phyloP scores from a whole-genome alignment of 108 stramenopile species.

The Pelagomonas calceolata region DNA sequence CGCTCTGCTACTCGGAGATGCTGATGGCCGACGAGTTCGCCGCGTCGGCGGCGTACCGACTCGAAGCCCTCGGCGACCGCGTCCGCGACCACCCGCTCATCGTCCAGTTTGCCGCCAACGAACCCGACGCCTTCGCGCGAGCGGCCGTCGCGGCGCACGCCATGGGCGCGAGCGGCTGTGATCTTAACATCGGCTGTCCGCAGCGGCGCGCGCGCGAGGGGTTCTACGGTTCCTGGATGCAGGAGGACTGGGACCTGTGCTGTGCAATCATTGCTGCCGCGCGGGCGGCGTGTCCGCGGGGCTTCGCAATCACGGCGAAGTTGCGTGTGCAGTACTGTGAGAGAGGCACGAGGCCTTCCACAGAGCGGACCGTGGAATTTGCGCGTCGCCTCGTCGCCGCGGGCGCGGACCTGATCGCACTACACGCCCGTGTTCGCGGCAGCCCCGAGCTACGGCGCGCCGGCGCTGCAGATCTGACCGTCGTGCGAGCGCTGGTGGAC shows the following conservation, averaged over 20 bases:
- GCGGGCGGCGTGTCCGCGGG: too few relatives aligned
- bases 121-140: conserved; percentile 4
- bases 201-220: conserved; percentile 9
- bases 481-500: background rate
- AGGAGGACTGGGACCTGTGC: conserved; percentile 6
- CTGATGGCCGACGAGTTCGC: background rate
- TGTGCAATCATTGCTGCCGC: background rate
- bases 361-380: conserved; percentile 1
- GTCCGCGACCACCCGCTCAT: conserved; percentile 4
- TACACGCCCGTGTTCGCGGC: conserved; percentile 1
- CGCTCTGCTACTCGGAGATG: conserved; percentile 9
- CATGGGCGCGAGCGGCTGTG: conserved; percentile 1
- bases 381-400: background rate
- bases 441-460: background rate
- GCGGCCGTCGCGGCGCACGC: background rate
- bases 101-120: conserved; percentile 19
- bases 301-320: conserved; percentile 6
- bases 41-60: background rate
- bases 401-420: background rate
- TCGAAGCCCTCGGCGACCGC: conserved; percentile 4
- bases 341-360: background rate
- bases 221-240: conserved; percentile 4
- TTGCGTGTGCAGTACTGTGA: background rate
- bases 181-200: conserved; percentile 20
- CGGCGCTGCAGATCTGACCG: conserved; percentile 3